Evolutionary conservation across 1,139 yeast genomes (phyloP), one percentile per base, ranked within the genome.

Genomic region (Nadsonia commutata): DNA sequence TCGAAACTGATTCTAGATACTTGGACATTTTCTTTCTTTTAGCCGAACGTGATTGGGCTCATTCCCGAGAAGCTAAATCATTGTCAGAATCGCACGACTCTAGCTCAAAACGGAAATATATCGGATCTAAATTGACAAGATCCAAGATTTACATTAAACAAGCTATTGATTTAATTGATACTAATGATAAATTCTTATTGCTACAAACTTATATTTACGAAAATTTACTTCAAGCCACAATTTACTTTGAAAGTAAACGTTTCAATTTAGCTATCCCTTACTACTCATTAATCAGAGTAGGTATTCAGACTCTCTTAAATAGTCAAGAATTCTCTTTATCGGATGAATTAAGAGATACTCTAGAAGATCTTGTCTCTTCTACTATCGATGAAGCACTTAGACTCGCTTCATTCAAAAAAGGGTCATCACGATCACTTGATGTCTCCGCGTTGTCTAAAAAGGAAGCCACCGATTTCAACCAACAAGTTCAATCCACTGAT

Each of bases 361-460:
- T 74, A 49, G 63, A 66, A 42, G 90, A 80, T 48, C 59, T 79
- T 38, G 60, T 77, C 40, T 78, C 77, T 41, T 67, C 74, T 6
- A 53, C 67, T n/a, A 71, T 84, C 21, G 93, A 82, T 54, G 86
- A 90, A 16, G 70, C 82, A 2, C 67, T 83, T 51, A 70, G 70
- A 42, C 66, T 79, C 49, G 74, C 86, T 0, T 60, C 72, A 19
- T 67, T 72, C 41, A 78, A 76, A 53, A 44, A 56, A 13, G 48
- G 54, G 7, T 45, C 51, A 20, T 49, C 53, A 20, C 52, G 63
- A 27, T 46, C 55, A 4, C 54, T 49, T 22, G 63, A 63, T 38
- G 48, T 62, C 17, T 55, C 58, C 11, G 51, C 58, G 2, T 46
- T 58, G 23, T 61, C 67, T 18, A 54, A 51, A 44, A 49, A 46